Base-by-base conservation (phyloP, 2,329 filamentous ascomycete genomes). In the Cadophora gregata region DNA sequence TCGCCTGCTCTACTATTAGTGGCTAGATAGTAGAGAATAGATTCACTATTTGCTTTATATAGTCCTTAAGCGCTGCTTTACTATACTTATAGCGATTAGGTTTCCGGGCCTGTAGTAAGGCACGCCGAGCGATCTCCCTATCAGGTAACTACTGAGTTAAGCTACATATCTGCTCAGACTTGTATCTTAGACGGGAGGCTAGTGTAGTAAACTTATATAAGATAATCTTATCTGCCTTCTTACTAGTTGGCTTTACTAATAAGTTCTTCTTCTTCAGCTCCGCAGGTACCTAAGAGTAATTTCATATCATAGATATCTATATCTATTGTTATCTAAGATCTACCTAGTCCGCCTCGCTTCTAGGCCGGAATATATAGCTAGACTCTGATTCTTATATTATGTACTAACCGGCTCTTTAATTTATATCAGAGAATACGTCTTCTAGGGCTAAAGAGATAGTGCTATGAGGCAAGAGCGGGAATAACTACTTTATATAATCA, bases 301-400 rank as follows among this genome's bases (percentile, higher is more conserved):
- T 66, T 45, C 74, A 69, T 70, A 78, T 79, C 3, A 73, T 66
- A 56, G 74, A 78, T 24, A 78, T 66, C 75, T 70, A 78, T 48
- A 78, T 62, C 59, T 78, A 66, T 55, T 69, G 67, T 68, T 75
- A 75, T 68, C 69, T 70, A 21, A 68, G 60, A 59, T 73, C 63
- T 58, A 69, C 65, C 25, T 47, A 62, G 31, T 65, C 45, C 16
- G 25, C 25, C 19, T 47, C 36, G 33, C 38, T 64, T 38, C 61
- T 67, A 16, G 45, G 67, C 53, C 66, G 61, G 38, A 62, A 59
- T 55, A 71, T 62, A 56, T 75, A 77, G 21, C 29, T 67, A 14
- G 67, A 72, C 48, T 77, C 70, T 1, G 71, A 73, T n/a, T 61
- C 69, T 69, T 77, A 67, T 36, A 77, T 72, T 24, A 70, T 59